phyloP scores from a whole-genome alignment of 106 monocot species.

The Dendrobium huoshanense region DNA sequence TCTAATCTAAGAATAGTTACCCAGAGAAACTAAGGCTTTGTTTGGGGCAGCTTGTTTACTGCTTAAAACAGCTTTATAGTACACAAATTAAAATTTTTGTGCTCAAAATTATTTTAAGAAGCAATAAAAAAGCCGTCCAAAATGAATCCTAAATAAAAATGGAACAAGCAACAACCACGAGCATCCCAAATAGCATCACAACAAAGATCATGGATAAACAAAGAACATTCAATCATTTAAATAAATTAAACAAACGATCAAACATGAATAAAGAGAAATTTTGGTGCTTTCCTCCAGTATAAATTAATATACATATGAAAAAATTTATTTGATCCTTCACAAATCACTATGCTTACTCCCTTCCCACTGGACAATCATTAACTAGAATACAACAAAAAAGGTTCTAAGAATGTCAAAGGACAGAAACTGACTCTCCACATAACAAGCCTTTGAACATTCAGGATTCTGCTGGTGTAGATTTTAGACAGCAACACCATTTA shows the following conservation, averaged over 20 bases:
- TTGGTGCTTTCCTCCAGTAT: neutral
- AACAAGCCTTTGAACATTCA: conserved; percentile 3
- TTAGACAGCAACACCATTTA: conserved; percentile 77
- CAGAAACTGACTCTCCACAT: neutral
- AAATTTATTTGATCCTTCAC: neutral
- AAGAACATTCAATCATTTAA: neutral
- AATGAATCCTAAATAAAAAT: too few species aligned
- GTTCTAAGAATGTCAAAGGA: neutral
- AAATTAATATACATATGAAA: conserved; percentile 3
- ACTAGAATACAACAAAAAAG: neutral
- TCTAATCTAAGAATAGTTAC: too few species aligned
- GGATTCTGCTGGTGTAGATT: conserved; percentile 37
- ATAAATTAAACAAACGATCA: neutral
- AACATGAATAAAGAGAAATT: neutral
- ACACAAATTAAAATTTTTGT: too few species aligned
- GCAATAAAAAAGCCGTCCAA: too few species aligned
- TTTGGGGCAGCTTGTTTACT: too few species aligned
- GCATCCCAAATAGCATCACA: too few species aligned
- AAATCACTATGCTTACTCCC: neutral
- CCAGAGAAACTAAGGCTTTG: too few species aligned
- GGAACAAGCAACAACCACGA: too few species aligned
- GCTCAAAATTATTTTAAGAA: too few species aligned
- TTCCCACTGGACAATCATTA: neutral
- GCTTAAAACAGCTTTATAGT: too few species aligned
- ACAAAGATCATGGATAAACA: neutral